phyloP scores from a whole-genome alignment of 345 rosid species.

The Lepidium aucheri region DNA sequence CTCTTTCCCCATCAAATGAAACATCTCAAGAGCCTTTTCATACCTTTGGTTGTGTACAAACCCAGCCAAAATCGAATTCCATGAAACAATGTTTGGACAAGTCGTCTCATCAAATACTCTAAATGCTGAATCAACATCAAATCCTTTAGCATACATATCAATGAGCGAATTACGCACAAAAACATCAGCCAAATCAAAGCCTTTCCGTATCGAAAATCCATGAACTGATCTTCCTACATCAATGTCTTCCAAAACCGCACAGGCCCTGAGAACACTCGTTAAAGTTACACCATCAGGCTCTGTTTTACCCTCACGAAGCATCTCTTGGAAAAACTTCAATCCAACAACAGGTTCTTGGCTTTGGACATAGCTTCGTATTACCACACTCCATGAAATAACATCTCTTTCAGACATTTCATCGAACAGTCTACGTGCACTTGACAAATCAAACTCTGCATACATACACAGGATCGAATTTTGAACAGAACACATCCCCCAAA shows the following conservation, averaged over 20 bases:
- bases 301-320: constrained; percentile 32
- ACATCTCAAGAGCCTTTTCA: constrained; percentile 36
- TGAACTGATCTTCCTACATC: constrained; percentile 43
- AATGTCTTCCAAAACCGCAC: constrained; percentile 28
- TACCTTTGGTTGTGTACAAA: constrained; percentile 39
- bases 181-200: constrained; percentile 35
- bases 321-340: constrained; percentile 39
- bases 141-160: constrained; percentile 57
- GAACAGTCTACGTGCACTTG: constrained; percentile 44
- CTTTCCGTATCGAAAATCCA: constrained; percentile 38
- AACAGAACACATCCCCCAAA: constrained; percentile 32
- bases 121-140: constrained; percentile 39
- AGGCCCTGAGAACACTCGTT: constrained; percentile 57
- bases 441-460: constrained; percentile 27
- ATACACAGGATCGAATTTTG: constrained; percentile 45
- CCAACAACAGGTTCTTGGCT: constrained; percentile 33
- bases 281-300: constrained; percentile 42
- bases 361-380: constrained; percentile 46
- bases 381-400: constrained; percentile 61
- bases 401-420: constrained; percentile 64
- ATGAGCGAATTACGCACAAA: constrained; percentile 53
- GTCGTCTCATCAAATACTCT: constrained; percentile 37
- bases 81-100: constrained; percentile 41
- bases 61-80: constrained; percentile 65
- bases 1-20: constrained; percentile 38